A percentile compares a stretch with the other conserved stretches of the same genome.
These are phyloP conservation scores for Cystobasidium onofrii DNA, from an alignment of 768 basidiomycete species.

Conservation along the genomic window DNA sequence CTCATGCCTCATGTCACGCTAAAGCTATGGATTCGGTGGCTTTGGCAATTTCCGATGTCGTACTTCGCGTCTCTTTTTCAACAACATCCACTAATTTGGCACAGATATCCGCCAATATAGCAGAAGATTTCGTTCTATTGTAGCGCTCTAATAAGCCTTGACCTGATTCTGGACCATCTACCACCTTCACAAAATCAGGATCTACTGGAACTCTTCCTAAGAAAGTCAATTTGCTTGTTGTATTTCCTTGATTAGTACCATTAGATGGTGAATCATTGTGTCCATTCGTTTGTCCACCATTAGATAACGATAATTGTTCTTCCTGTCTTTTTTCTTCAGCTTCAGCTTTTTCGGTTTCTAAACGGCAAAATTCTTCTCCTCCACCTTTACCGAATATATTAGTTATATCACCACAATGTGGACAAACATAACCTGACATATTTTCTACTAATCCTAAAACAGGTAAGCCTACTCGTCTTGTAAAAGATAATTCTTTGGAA, in stretches of 20 bases:
- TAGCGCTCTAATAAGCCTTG: slow-evolving; percentile 30
- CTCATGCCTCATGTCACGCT: background rate
- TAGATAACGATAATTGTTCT: background rate
- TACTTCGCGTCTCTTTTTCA: background rate
- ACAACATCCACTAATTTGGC: slow-evolving; percentile 1
- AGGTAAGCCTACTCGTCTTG: slow-evolving; percentile 72
- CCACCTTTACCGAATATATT: slow-evolving; percentile 92
- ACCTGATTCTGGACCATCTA: slow-evolving; percentile 53
- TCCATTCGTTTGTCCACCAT: background rate
- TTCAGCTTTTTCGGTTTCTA: slow-evolving; percentile 35
- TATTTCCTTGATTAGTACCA: background rate
- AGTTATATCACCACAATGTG: slow-evolving; percentile 90
- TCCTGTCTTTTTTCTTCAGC: slow-evolving; percentile 65
- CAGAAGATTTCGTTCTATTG: slow-evolving; percentile 15
- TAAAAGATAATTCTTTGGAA: slow-evolving; percentile 93
- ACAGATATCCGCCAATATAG: slow-evolving; percentile 15
- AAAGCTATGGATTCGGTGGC: background rate
- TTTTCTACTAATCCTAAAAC: slow-evolving; percentile 92
- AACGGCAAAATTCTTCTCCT: slow-evolving; percentile 56
- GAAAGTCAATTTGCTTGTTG: slow-evolving; percentile 51
- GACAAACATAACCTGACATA: slow-evolving; percentile 97
- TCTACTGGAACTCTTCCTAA: slow-evolving; percentile 88
- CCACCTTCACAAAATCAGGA: slow-evolving; percentile 72
- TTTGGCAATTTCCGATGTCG: background rate
- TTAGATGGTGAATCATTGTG: background rate